A percentile compares a stretch with the other conserved stretches of the same genome.
These are phyloP conservation scores for Mychonastes homosphaera DNA, from an alignment of 139 green algal genomes.

Conservation along the genomic window DNA sequence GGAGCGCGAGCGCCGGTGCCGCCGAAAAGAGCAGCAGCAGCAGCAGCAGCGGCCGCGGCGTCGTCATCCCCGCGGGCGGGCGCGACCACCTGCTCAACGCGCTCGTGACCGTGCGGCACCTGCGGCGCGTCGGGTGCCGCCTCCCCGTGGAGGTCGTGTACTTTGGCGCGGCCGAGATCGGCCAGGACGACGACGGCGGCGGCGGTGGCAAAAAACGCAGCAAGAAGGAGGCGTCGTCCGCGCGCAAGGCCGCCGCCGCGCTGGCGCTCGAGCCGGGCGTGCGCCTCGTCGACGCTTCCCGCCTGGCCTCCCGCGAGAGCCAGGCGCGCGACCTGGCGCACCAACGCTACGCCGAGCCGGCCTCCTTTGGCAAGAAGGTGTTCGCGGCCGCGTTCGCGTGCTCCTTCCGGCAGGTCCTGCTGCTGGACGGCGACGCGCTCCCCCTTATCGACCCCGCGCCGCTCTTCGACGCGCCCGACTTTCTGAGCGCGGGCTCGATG, in stretches of 20 bases:
- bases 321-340: not conserved
- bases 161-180: constrained; percentile 4
- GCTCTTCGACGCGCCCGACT: constrained; percentile 15
- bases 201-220: not conserved
- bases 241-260: not conserved
- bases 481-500: constrained; percentile 8
- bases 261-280: not conserved
- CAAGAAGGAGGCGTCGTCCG: too few species aligned
- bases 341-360: not conserved
- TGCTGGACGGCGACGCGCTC: constrained; percentile 18
- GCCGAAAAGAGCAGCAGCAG: not conserved
- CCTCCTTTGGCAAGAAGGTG: constrained; percentile 10
- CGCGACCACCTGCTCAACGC: constrained; percentile 11
- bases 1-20: too few species aligned
- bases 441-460: constrained; percentile 16
- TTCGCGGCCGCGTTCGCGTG: constrained; percentile 11
- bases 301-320: not conserved
- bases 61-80: constrained; percentile 12
- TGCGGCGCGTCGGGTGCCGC: not conserved
- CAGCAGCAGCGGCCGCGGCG: constrained; percentile 17
- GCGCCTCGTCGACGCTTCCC: constrained; percentile 4
- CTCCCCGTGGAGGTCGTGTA: constrained; percentile 16
- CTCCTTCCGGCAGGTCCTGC: constrained; percentile 12
- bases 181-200: not conserved
- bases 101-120: constrained; percentile 3